A percentile compares a stretch with the other conserved stretches of the same genome.
Evolutionary conservation across 352 stramenopile genomes (phyloP).

Genomic region (Pythium pectinolyticum): DNA sequence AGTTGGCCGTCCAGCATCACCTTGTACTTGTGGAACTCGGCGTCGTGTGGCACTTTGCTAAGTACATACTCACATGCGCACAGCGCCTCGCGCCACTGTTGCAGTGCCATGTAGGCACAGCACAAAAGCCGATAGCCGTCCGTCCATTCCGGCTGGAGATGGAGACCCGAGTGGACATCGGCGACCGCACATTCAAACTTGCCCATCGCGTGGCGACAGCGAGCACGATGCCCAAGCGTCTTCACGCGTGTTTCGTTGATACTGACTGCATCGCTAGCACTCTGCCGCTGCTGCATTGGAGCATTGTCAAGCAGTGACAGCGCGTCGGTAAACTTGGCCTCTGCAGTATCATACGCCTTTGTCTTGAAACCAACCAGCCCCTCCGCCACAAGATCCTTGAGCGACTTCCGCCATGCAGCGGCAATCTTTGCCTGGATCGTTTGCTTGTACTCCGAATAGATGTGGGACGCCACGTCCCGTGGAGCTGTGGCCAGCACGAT

Average conservation of each 20-base stretch:
- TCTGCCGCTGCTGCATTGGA: too few relatives aligned
- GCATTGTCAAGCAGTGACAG: too few relatives aligned
- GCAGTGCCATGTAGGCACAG: neutral
- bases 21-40: neutral
- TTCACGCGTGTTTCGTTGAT: neutral
- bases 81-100: neutral
- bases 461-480: neutral
- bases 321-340: neutral
- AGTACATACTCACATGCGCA: neutral
- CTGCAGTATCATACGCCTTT: neutral
- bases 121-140: conserved; percentile 9
- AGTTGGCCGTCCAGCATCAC: too few relatives aligned
- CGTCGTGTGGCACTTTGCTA: neutral
- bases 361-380: neutral
- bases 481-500: neutral
- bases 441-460: neutral
- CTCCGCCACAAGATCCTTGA: neutral
- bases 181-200: neutral
- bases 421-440: neutral
- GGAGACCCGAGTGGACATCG: neutral
- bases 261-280: neutral
- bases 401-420: neutral
- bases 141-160: neutral
- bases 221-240: conserved; percentile 11
- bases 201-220: conserved; percentile 5